Conservation (phyloP, 2,329 filamentous ascomycete species). For the Trichophyton verrucosum region DNA sequence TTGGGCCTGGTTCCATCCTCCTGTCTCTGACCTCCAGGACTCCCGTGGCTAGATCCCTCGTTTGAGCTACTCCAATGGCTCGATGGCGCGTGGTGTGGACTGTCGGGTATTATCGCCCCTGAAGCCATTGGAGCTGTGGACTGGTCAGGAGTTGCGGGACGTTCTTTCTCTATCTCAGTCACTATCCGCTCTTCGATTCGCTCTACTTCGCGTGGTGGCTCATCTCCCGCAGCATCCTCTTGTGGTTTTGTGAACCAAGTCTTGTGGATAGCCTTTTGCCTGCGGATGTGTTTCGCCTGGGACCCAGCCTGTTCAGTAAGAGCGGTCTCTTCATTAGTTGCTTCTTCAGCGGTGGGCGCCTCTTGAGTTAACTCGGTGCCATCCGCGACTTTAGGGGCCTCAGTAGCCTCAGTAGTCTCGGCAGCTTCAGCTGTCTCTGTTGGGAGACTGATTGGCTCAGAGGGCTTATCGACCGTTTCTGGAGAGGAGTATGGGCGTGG, state of each 20-base stretch:
- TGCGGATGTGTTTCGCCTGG: conserved; percentile 1
- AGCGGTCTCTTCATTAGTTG: not conserved
- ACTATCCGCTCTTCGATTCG: not conserved
- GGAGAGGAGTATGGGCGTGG: not conserved
- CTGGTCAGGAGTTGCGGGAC: not conserved
- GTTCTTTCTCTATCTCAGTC: conserved; percentile 1
- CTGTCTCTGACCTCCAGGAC: not conserved
- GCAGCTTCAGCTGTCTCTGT: not conserved
- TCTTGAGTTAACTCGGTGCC: not conserved
- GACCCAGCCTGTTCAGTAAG: not conserved
- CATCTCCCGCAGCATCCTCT: not conserved
- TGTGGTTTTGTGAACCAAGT: not conserved
- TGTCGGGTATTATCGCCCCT: not conserved
- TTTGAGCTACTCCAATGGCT: conserved; percentile 3
- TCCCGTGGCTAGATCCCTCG: not conserved
- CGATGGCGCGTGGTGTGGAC: not conserved
- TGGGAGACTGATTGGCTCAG: not conserved
- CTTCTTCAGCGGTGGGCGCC: not conserved
- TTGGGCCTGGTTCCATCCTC: not conserved
- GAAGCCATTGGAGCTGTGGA: not conserved
- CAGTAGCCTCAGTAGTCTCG: no score
- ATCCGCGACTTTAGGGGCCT: no score
- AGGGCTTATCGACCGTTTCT: not conserved
- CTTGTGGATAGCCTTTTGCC: not conserved
- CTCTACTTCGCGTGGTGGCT: not conserved